Evolutionary conservation across 176 grass and related monocot genomes (phyloP), one percentile per base, ranked within the genome.

Genomic region (Chloris gayana): DNA sequence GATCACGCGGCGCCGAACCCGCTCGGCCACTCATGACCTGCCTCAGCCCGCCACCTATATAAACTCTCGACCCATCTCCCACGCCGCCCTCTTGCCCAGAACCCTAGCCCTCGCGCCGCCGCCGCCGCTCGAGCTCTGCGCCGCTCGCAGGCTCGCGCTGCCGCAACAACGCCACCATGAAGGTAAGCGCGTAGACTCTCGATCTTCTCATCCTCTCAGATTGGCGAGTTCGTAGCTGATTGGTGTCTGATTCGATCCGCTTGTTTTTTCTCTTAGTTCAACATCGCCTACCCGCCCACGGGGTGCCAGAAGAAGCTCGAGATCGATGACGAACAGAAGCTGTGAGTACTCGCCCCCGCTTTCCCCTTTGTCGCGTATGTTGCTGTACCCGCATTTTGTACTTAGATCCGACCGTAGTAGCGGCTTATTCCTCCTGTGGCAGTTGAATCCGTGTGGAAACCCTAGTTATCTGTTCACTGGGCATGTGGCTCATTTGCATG

Each of bases 281-380:
- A 97, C 64, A 97, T 97, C 42, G 88, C 91, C 2, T 89, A 97
- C 77, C 94, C 88, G 83, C 83, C 91, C 38, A 93, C 91, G 45
- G 88, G 94, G 42, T 97, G 91, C 86, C 91, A 93, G 90, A 97
- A 91, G 84, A 97, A 93, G 77, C 80, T 97, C 12, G 88, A 97
- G 86, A 93, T 97, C 29, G 94, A 93, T 44, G 94, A 97, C 57
- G 91, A 97, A 54, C 94, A 97, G 84, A 97, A 97, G 81, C 91
- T 95, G 93, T 92, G 77, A 89, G 93, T 90, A 27, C 7, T 47
- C 79, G 44, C 4, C 14, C 0, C 17, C 49, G 2, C 12, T 11
- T 14, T 54, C 46, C 39, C 18, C 1, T 30, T 26, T n/a, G n/a
- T n/a, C n/a, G n/a, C n/a, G n/a, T n/a, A 5, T 7, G 11, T 9